These are phyloP conservation scores for Coprinellus aureogranulatus DNA, from an alignment of 768 basidiomycete species.

Conservation along the genomic window DNA sequence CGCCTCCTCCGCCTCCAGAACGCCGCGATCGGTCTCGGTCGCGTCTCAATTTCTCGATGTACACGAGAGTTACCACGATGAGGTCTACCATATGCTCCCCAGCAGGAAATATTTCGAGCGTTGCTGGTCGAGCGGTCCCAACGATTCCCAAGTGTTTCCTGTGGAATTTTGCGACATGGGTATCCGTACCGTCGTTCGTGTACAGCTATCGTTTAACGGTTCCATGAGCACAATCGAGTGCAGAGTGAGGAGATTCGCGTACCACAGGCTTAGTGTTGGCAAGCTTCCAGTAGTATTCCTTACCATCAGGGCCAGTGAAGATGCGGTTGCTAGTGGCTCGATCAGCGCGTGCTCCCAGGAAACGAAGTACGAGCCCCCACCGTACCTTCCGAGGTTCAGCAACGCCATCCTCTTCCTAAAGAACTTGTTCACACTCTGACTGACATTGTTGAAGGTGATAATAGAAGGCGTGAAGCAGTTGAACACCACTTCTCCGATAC, in stretches of 20 bases:
- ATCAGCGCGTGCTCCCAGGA: too few relatives aligned
- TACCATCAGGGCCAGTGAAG: constrained; percentile 18
- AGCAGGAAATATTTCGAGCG: constrained; percentile 24
- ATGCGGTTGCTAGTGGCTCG: constrained; percentile 11
- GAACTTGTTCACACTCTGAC: constrained; percentile 6
- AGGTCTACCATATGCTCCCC: constrained; percentile 28
- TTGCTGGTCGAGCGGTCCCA: constrained; percentile 10
- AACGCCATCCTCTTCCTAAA: constrained; percentile 23
- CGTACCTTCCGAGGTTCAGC: too few relatives aligned
- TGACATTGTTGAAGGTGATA: constrained; percentile 9
- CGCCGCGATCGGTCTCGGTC: constrained; percentile 19
- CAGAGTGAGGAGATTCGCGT: not conserved
- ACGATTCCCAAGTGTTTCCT: constrained; percentile 11
- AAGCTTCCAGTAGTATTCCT: constrained; percentile 33
- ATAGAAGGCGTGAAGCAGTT: constrained; percentile 6
- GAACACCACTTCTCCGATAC: constrained; percentile 16
- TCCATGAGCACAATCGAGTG: not conserved
- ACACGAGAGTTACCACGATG: constrained; percentile 33
- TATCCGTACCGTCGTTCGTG: constrained; percentile 18
- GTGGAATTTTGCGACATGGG: constrained; percentile 17
- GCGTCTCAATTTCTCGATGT: constrained; percentile 25
- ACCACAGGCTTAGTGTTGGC: constrained; percentile 17
- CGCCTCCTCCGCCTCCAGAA: too few relatives aligned
- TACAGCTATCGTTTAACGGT: constrained; percentile 6
- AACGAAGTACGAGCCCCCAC: too few relatives aligned